Base-by-base conservation (phyloP, 176 grass and related monocot genomes). In the Triticum turgidum region DNA sequence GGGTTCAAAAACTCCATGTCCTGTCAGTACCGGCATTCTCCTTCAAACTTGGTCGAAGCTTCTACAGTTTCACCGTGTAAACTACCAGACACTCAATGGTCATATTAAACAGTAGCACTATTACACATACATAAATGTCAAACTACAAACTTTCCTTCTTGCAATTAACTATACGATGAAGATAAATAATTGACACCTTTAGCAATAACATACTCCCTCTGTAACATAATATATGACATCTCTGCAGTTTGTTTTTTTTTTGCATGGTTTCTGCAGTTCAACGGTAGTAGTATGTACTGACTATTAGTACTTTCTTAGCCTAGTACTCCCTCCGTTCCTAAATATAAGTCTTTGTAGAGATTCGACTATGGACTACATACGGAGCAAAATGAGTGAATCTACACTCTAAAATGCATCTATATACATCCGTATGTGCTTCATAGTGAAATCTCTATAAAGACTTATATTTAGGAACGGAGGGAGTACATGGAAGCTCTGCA, bases 41-140 rank as follows among this genome's bases (percentile, higher is more conserved):
- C 84, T 95, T 98, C 83, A 98, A 98, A 95, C 91, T 98, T 81
- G 96, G 84, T 32, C 89, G 88, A 45, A 95, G 93, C 84, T 98
- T 95, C 89, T 87, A 92, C 63, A 98, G 65, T 88, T 98, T 98
- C 49, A 69, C 84, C 32, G 93, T 87, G 82, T 98, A 92, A 98
- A 98, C 96, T 98, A 83, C 35, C 8, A 89, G 33, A 78, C 12
- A 68, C 20, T 38, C 2, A 12, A 42, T 75, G 18, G 38, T 5
- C 38, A 75, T 6, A 75, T 74, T 21, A 75, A 9, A 75, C 18
- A 49, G 45, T 13, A 49, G 12, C 12, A 49, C 47, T 49, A 49
- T 42, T 7, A 12, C 47, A 49, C 47, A 15, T 14, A 51, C 6
- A 33, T 62, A 84, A 63, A 84, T 61, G 18, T 56, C 38, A 73